Percentiles rank a stretch among this genome's conserved stretches.
These are phyloP conservation scores for Pseudogymnoascus sp. DNA, from an alignment of 2,329 filamentous ascomycete genomes.

Conservation along the genomic window DNA sequence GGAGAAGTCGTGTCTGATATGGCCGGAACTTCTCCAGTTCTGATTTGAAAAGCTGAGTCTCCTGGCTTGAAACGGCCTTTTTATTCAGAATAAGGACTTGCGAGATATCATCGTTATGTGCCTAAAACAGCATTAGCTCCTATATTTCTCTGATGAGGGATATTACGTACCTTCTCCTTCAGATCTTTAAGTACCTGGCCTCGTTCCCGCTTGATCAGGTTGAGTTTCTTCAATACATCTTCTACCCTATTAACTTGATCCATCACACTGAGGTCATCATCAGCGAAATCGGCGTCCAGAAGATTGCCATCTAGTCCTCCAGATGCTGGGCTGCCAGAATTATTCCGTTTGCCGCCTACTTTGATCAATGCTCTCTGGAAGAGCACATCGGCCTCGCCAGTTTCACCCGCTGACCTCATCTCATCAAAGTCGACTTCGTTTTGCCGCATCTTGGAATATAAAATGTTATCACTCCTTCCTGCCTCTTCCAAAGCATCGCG, in stretches of 20 bases:
- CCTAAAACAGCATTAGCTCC: conserved; percentile 41
- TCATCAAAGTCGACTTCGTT: conserved; percentile 88
- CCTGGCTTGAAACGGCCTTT: conserved; percentile 87
- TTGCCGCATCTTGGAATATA: conserved; percentile 76
- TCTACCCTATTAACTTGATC: conserved; percentile 88
- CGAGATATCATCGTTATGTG: conserved; percentile 93
- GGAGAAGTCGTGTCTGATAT: conserved; percentile 82
- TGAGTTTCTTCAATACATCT: conserved; percentile 82
- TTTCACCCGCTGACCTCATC: conserved; percentile 83
- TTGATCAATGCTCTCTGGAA: conserved; percentile 84
- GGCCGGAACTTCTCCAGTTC: conserved; percentile 97
- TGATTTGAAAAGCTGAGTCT: conserved; percentile 84
- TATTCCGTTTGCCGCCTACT: conserved; percentile 54
- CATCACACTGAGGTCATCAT: conserved; percentile 68
- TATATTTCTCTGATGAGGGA: neutral
- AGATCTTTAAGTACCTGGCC: conserved; percentile 90
- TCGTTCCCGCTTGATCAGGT: conserved; percentile 84
- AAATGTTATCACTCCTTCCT: conserved; percentile 72
- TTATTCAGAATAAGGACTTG: conserved; percentile 97
- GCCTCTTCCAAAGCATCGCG: conserved; percentile 85
- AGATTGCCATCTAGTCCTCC: conserved; percentile 63
- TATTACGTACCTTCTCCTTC: conserved; percentile 75
- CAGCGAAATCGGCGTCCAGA: conserved; percentile 85
- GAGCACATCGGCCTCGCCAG: conserved; percentile 76
- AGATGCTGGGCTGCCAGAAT: conserved; percentile 48